Evolutionary conservation across 2,329 filamentous ascomycete species (phyloP).

Genomic region (Venturia nashicola): DNA sequence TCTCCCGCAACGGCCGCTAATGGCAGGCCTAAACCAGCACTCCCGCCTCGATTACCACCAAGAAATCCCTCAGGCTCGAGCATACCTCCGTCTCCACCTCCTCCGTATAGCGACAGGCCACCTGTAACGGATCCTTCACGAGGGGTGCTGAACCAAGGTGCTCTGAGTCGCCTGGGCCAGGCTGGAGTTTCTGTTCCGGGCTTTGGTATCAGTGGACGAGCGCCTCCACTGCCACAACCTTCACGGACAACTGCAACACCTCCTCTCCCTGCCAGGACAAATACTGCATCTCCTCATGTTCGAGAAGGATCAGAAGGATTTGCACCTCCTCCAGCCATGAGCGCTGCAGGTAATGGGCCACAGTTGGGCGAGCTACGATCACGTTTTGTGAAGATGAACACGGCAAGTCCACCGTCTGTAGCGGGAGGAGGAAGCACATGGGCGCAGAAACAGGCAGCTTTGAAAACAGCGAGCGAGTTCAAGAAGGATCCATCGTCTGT

Average conservation of each 20-base stretch:
- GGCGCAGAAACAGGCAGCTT: constrained; percentile 48
- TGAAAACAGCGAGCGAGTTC: constrained; percentile 48
- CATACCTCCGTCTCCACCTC: constrained; percentile 30
- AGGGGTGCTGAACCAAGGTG: constrained; percentile 42
- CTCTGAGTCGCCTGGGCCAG: constrained; percentile 53
- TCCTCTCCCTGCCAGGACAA: constrained; percentile 19
- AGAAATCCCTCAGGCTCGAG: constrained; percentile 44
- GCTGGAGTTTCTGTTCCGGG: constrained; percentile 70
- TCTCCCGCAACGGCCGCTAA: constrained; percentile 41
- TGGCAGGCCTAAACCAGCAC: constrained; percentile 35
- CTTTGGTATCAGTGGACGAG: constrained; percentile 54
- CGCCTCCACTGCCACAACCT: constrained; percentile 18
- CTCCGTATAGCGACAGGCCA: constrained; percentile 33
- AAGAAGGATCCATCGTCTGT: constrained; percentile 50
- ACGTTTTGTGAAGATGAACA: constrained; percentile 34
- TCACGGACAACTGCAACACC: constrained; percentile 7
- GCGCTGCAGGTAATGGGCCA: constrained; percentile 13
- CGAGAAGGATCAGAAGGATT: neutral
- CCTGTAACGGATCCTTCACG: constrained; percentile 19
- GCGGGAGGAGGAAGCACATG: constrained; percentile 43
- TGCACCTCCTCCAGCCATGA: constrained; percentile 3
- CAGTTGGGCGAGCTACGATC: constrained; percentile 57
- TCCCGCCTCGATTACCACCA: constrained; percentile 62
- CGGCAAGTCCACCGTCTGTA: neutral
- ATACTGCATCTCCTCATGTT: constrained; percentile 11